These are phyloP conservation scores for Globisporangium nunn DNA, from an alignment of 352 stramenopile genomes.

Conservation along the genomic window DNA sequence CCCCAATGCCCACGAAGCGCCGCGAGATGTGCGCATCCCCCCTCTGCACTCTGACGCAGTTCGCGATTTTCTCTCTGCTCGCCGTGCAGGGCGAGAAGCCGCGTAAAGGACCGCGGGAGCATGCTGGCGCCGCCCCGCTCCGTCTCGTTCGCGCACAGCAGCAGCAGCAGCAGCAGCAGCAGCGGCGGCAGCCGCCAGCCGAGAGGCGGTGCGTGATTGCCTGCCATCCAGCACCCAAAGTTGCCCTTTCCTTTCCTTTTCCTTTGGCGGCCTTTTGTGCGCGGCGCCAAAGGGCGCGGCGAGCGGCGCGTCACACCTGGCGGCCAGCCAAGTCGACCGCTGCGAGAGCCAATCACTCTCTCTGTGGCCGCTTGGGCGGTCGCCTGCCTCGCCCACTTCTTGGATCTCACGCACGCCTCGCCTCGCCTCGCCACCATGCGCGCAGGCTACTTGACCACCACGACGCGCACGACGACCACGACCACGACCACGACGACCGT, in stretches of 20 bases:
- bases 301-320: background rate
- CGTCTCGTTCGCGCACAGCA: conserved; percentile 1
- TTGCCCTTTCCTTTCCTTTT: background rate
- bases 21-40: background rate
- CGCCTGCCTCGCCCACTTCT: background rate
- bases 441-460: conserved; percentile 23
- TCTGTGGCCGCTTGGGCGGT: background rate
- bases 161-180: background rate
- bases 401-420: conserved; percentile 14
- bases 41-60: background rate
- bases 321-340: background rate
- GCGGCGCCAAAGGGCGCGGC: background rate
- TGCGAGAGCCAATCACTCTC: background rate
- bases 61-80: background rate
- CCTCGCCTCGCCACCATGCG: conserved; percentile 21
- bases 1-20: background rate
- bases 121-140: conserved; percentile 1
- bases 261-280: background rate
- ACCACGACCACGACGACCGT: conserved; percentile 21
- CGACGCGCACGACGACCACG: conserved; percentile 12
- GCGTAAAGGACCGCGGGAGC: background rate
- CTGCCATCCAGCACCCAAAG: too few species aligned
- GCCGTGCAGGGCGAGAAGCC: background rate
- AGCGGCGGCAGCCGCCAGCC: background rate
- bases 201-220: background rate